These are phyloP conservation scores for Aspergillus felis DNA, from an alignment of 2,329 filamentous ascomycete genomes.

Conservation along the genomic window DNA sequence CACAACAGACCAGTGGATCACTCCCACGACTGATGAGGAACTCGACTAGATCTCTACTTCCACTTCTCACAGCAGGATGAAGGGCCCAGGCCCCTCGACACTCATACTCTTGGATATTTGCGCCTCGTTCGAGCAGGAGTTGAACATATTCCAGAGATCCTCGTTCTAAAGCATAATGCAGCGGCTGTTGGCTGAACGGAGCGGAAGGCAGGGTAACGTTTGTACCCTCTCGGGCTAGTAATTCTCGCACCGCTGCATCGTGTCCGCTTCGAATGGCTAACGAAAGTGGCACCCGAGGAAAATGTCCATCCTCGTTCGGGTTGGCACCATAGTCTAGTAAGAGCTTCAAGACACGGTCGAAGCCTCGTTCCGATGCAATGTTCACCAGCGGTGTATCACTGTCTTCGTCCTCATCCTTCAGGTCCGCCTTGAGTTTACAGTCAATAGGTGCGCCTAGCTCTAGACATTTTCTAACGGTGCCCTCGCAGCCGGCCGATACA, in stretches of 20 bases:
- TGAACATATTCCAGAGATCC: not conserved
- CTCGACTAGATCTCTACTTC: not conserved
- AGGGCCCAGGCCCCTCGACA: not conserved
- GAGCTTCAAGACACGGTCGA: not conserved
- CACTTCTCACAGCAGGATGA: not conserved
- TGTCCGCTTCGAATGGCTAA: not conserved
- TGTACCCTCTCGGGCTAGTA: not conserved
- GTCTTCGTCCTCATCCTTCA: too few relatives aligned
- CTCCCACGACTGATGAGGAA: not conserved
- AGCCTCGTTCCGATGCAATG: not conserved
- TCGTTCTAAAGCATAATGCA: not conserved
- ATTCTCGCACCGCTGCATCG: not conserved
- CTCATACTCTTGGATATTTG: not conserved
- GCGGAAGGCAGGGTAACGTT: not conserved
- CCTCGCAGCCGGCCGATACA: not conserved
- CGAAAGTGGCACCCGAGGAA: not conserved
- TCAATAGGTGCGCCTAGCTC: not conserved
- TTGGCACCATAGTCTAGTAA: not conserved
- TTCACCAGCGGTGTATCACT: not conserved
- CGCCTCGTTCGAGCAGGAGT: not conserved
- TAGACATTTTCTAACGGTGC: not conserved
- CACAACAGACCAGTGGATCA: not conserved
- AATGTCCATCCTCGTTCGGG: not conserved
- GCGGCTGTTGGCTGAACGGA: not conserved
- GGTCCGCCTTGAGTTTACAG: not conserved